Percentiles rank a stretch among this genome's conserved stretches.
Conservation (phyloP, 305 asterid species). For the Solanum hybrid region DNA sequence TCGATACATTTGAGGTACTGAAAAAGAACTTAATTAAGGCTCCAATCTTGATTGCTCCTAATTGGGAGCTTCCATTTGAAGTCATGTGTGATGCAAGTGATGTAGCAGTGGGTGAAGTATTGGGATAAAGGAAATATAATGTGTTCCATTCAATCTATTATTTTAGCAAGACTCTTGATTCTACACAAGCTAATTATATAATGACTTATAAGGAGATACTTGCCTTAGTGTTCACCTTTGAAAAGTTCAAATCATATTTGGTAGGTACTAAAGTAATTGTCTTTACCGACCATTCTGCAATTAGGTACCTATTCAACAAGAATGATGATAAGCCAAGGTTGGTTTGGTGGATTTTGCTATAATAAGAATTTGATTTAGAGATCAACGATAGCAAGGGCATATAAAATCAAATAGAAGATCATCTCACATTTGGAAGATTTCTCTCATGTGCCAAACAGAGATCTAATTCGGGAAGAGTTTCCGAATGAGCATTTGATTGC, state of each 20-base stretch:
- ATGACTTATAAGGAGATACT: neutral
- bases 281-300: neutral
- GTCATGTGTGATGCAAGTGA: neutral
- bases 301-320: neutral
- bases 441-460: neutral
- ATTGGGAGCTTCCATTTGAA: neutral
- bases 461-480: neutral
- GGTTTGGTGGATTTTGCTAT: neutral
- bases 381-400: neutral
- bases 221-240: neutral
- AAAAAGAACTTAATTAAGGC: neutral
- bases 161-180: neutral
- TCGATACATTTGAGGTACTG: neutral
- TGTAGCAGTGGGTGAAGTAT: neutral
- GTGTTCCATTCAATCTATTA: neutral
- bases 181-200: neutral
- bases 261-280: neutral
- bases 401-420: too few relatives aligned
- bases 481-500: neutral
- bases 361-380: neutral
- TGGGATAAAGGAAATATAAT: neutral
- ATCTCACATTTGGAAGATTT: neutral
- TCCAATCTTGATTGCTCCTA: neutral
- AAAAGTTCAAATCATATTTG: neutral
- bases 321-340: neutral